Conservation (phyloP, 2,329 filamentous ascomycete species). For the Phialophora verrucosa region DNA sequence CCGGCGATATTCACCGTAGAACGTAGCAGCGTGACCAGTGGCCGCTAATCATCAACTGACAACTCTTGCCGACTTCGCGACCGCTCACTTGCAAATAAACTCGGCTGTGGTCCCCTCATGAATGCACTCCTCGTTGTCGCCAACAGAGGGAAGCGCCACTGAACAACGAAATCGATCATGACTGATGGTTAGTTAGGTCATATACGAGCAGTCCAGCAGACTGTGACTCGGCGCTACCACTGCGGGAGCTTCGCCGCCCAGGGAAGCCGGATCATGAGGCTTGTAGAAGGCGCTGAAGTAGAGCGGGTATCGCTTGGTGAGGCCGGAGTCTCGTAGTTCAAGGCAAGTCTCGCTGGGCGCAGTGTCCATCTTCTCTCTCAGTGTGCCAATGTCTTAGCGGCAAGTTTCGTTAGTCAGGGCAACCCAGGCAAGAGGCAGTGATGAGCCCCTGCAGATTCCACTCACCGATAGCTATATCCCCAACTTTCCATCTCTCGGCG, state of each 20-base stretch:
- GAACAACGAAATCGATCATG: not conserved
- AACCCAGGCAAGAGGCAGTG: not conserved
- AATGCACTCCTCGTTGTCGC: too few relatives aligned
- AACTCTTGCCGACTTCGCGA: too few relatives aligned
- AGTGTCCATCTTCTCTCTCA: not conserved
- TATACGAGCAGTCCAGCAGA: not conserved
- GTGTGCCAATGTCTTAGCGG: not conserved
- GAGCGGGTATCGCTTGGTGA: slow-evolving; percentile 1
- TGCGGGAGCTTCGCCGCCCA: not conserved
- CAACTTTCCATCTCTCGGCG: slow-evolving; percentile 6
- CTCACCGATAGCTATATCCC: not conserved
- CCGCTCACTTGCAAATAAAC: too few relatives aligned
- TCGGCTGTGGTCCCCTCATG: too few relatives aligned
- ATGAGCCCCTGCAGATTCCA: not conserved
- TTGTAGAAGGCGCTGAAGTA: slow-evolving; percentile 7
- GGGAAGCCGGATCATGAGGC: not conserved
- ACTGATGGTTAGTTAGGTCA: not conserved
- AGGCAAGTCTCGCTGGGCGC: not conserved
- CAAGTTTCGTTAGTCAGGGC: not conserved
- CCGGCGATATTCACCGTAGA: not conserved
- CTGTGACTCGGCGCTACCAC: not conserved
- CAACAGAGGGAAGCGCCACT: too few relatives aligned
- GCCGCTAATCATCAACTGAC: not conserved
- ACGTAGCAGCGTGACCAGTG: not conserved
- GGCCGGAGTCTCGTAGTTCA: not conserved